phyloP scores from a whole-genome alignment of 2,329 filamentous ascomycete species.

The Monilinia laxa region DNA sequence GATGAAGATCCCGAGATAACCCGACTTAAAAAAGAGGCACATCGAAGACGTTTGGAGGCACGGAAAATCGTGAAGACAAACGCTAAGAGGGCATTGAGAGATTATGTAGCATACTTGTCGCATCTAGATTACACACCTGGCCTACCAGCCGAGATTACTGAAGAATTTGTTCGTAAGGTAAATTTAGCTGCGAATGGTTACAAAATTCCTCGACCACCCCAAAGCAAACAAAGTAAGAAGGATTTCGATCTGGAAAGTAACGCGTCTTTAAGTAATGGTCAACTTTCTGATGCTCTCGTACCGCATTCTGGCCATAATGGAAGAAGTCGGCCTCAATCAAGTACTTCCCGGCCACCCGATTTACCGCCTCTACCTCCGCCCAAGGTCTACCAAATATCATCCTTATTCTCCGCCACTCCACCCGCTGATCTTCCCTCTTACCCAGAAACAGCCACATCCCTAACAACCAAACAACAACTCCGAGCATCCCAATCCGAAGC shows the following conservation, averaged over 20 bases:
- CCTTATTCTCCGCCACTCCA: slow-evolving; percentile 69
- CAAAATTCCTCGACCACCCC: slow-evolving; percentile 42
- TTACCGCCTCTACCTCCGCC: slow-evolving; percentile 50
- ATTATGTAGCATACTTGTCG: slow-evolving; percentile 70
- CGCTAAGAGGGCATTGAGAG: slow-evolving; percentile 73
- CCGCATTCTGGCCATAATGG: slow-evolving; percentile 42
- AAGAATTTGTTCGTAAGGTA: slow-evolving; percentile 56
- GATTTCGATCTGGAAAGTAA: slow-evolving; percentile 39
- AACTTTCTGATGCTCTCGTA: slow-evolving; percentile 46
- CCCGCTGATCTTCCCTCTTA: slow-evolving; percentile 67
- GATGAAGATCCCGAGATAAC: slow-evolving; percentile 39
- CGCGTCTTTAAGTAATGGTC: slow-evolving; percentile 38
- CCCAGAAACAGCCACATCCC: slow-evolving; percentile 48
- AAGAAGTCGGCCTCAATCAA: slow-evolving; percentile 39
- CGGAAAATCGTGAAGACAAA: slow-evolving; percentile 70
- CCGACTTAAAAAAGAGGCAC: slow-evolving; percentile 48
- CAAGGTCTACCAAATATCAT: slow-evolving; percentile 54
- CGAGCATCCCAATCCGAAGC: slow-evolving; percentile 38
- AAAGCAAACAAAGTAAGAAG: slow-evolving; percentile 29
- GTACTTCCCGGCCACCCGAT: slow-evolving; percentile 31
- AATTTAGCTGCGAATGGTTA: slow-evolving; percentile 54
- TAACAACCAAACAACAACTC: slow-evolving; percentile 40
- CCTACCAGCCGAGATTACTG: slow-evolving; percentile 40
- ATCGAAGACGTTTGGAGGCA: slow-evolving; percentile 52
- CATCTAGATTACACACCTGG: slow-evolving; percentile 74